Conservation (phyloP, 2,329 filamentous ascomycete genomes). For the Cryphonectria naterciae region DNA sequence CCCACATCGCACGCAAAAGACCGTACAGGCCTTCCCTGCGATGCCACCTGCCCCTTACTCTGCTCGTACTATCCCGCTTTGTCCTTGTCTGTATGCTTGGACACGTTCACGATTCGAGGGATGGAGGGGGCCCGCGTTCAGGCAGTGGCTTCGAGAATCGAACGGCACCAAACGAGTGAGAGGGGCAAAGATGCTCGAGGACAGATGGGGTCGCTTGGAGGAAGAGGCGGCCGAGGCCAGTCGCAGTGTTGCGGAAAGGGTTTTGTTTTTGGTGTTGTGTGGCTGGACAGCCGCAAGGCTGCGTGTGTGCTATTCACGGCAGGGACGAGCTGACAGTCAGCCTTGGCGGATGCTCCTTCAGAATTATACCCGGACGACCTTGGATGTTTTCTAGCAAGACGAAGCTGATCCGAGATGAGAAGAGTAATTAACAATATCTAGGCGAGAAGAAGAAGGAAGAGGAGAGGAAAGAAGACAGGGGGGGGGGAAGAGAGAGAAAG, state of each 20-base stretch:
- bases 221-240: neutral
- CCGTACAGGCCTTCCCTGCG: conserved; percentile 37
- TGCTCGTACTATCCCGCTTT: neutral
- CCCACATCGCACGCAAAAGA: conserved; percentile 50
- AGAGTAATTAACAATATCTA: neutral
- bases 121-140: conserved; percentile 6
- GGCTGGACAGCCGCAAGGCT: conserved; percentile 13
- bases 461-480: neutral
- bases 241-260: neutral
- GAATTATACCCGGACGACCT: neutral
- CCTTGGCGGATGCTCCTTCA: conserved; percentile 24
- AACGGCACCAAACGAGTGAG: conserved; percentile 21
- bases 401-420: neutral
- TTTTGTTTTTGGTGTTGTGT: neutral
- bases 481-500: neutral
- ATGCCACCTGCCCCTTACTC: conserved; percentile 29
- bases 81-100: conserved; percentile 11
- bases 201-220: neutral
- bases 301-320: conserved; percentile 26
- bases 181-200: conserved; percentile 5
- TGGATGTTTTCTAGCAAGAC: conserved; percentile 1
- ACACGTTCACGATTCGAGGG: conserved; percentile 11
- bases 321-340: conserved; percentile 20
- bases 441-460: neutral
- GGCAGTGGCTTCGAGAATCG: conserved; percentile 18